These are phyloP conservation scores for Penicillium sp. DNA, from an alignment of 2,329 filamentous ascomycete genomes.

Conservation along the genomic window DNA sequence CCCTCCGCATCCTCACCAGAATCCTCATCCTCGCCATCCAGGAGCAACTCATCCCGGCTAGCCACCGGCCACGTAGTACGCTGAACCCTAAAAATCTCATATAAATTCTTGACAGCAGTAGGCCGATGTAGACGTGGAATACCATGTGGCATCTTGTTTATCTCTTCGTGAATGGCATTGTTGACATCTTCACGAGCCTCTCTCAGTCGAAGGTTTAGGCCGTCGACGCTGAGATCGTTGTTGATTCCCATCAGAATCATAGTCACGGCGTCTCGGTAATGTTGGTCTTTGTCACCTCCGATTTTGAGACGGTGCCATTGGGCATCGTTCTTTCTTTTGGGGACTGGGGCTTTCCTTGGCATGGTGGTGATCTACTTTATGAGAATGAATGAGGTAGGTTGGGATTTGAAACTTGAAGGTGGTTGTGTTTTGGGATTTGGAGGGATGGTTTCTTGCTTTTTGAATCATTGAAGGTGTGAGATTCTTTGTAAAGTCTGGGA, in stretches of 20 bases:
- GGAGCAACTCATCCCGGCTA: neutral
- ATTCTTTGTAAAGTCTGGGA: neutral
- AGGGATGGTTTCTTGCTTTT: neutral
- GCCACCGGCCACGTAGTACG: neutral
- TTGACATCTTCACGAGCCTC: neutral
- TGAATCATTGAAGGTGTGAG: neutral
- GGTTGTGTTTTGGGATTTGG: neutral
- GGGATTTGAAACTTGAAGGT: neutral
- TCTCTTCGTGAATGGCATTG: neutral
- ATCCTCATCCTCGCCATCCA: neutral
- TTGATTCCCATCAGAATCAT: neutral
- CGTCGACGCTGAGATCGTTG: neutral
- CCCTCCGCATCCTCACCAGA: neutral
- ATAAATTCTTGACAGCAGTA: neutral
- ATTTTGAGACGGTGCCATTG: neutral
- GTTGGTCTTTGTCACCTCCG: neutral
- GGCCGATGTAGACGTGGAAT: neutral
- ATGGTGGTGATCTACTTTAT: neutral
- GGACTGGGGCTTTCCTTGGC: neutral
- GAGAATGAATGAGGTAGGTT: neutral
- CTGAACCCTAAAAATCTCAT: neutral
- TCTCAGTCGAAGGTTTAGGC: neutral
- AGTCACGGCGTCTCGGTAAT: neutral
- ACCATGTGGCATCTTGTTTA: neutral
- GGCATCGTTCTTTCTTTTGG: neutral